phyloP scores from a whole-genome alignment of 805 yeast species.

The Pichia rugopelliculosa region DNA sequence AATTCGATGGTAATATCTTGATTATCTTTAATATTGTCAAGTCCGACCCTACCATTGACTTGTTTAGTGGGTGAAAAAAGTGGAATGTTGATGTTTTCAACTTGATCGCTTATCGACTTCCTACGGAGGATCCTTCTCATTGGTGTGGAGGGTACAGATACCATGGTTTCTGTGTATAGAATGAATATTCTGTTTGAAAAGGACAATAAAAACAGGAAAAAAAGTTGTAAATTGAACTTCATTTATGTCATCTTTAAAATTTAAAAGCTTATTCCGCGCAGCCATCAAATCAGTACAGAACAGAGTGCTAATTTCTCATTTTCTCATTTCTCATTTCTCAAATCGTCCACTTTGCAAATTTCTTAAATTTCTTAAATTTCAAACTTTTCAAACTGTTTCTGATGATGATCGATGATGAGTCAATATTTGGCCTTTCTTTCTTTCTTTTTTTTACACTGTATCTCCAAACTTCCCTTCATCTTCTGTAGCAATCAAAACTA shows the following conservation, averaged over 20 bases:
- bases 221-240: not conserved
- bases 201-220: not conserved
- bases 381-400: no score
- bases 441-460: not conserved
- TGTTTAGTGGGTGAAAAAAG: not conserved
- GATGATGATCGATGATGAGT: no score
- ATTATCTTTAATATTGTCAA: not conserved
- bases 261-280: no score
- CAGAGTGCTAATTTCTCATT: no score
- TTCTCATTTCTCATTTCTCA: no score
- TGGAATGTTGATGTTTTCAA: constrained; percentile 1
- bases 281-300: no score
- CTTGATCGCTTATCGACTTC: constrained; percentile 5
- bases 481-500: constrained; percentile 4
- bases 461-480: no score
- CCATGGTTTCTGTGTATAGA: not conserved
- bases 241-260: no score
- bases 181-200: not conserved
- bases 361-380: not conserved
- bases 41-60: not conserved
- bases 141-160: not conserved
- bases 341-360: not conserved
- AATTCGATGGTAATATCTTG: not conserved
- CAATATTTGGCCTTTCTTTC: not conserved
- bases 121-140: not conserved